Evolutionary conservation across 805 yeast genomes (phyloP), one percentile per base, ranked within the genome.

Genomic region (Candida lessepsii): DNA sequence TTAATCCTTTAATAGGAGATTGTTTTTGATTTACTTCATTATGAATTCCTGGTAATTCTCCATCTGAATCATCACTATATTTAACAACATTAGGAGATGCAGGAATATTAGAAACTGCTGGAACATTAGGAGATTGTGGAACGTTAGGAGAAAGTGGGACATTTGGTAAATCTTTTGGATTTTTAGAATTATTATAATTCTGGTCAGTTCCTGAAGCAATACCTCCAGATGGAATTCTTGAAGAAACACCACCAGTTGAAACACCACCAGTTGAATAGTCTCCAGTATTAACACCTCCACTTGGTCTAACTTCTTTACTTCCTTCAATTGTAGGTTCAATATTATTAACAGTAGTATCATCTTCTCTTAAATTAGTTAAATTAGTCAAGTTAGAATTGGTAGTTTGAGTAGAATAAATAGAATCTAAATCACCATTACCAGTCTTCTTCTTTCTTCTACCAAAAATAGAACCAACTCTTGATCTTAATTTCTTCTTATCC

Each of bases 391-490:
- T 42, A 2, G 49, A 42, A 18, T 37, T 37, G 25, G 52, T 39
- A 42, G 49, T 44, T 44, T 44, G 37, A 35, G 39, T 45, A 11
- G 54, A 43, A 28, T 49, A 43, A 15, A 58, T 46, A 6, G 69
- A 60, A 10, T 50, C 63, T 36, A 59, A 50, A 45, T 69, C 74
- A 18, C 58, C 61, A 25, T 28, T 36, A 10, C 42, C 40, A 21
- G 42, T 44, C 9, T 49, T 41, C 43, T 39, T 47, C 46, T 70
- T 68, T 52, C 78, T 80, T 58, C 77, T 81, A 32, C 84, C 81
- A 52, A 86, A 80, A 46, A 86, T 76, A 1, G 93, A 82, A 8
- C 95, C 95, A 41, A 86, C 83, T 53, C 68, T 80, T 5, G 89
- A 83, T 60, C 78, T 78, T 51, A 86, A 61, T 23, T 57, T 55